Percentiles rank a stretch among this genome's conserved stretches.
These are phyloP conservation scores for Colletotrichum ledebouriae DNA, from an alignment of 2,329 filamentous ascomycete species.

Conservation along the genomic window DNA sequence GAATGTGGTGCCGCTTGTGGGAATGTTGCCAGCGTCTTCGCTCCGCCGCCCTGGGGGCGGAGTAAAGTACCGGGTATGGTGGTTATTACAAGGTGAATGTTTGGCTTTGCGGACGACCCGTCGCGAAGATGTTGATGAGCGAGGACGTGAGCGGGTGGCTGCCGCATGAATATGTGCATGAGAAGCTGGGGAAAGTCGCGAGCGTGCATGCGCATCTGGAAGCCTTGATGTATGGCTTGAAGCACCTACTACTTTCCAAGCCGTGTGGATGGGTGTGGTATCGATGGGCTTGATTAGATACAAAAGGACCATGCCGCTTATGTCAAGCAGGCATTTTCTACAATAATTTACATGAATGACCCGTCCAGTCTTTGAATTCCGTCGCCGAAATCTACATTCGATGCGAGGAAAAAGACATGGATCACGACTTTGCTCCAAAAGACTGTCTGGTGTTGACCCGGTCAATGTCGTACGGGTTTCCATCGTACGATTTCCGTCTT, in stretches of 20 bases:
- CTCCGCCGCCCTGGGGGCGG: neutral
- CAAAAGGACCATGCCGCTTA: too few species aligned
- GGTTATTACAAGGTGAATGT: conserved; percentile 76
- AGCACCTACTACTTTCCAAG: too few species aligned
- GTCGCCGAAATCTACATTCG: too few species aligned
- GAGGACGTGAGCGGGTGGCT: conserved; percentile 44
- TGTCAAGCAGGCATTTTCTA: too few species aligned
- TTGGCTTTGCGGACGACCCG: conserved; percentile 68
- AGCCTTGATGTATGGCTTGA: too few species aligned
- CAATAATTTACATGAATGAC: too few species aligned
- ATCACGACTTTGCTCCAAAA: neutral
- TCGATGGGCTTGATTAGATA: too few species aligned
- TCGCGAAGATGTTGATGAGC: conserved; percentile 66
- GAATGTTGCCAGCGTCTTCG: neutral
- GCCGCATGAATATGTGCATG: neutral
- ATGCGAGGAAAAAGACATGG: too few species aligned
- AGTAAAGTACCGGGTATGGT: conserved; percentile 62
- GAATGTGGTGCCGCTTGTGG: conserved; percentile 3
- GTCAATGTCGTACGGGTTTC: conserved; percentile 20
- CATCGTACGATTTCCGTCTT: conserved; percentile 18
- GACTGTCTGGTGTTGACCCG: conserved; percentile 9
- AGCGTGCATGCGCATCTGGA: too few species aligned
- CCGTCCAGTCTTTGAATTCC: too few species aligned
- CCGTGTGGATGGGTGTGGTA: too few species aligned
- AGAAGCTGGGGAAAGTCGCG: too few species aligned